A percentile compares a stretch with the other conserved stretches of the same genome.
Evolutionary conservation across 495 filamentous ascomycete genomes (phyloP).

Genomic region (Evernia prunastri): DNA sequence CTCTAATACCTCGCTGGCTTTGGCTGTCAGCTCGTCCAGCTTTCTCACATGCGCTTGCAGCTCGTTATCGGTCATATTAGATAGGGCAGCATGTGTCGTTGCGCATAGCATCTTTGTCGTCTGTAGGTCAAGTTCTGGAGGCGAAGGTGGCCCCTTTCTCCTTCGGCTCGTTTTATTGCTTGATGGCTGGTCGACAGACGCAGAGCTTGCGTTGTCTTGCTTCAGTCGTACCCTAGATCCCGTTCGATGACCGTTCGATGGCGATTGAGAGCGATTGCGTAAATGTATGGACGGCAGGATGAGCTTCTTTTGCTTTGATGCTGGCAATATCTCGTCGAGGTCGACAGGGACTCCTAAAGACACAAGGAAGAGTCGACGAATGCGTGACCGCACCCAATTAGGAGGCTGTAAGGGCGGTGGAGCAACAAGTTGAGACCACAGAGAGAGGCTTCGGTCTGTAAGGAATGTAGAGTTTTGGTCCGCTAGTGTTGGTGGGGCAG

Average conservation of each 20-base stretch:
- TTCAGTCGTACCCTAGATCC: conserved; percentile 46
- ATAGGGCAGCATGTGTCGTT: conserved; percentile 75
- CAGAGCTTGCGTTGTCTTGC: conserved; percentile 49
- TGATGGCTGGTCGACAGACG: conserved; percentile 46
- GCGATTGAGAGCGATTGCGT: conserved; percentile 27
- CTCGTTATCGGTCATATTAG: conserved; percentile 68
- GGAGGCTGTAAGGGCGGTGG: conserved; percentile 92
- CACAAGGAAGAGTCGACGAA: conserved; percentile 91
- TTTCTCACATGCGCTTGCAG: conserved; percentile 64
- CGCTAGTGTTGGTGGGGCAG: conserved; percentile 29
- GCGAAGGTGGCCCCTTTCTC: conserved; percentile 53
- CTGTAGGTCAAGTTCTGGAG: conserved; percentile 73
- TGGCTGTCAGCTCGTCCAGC: conserved; percentile 58
- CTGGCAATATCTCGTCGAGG: conserved; percentile 92
- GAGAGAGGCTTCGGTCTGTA: conserved; percentile 66
- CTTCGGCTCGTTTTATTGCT: conserved; percentile 38
- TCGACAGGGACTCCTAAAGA: conserved; percentile 94
- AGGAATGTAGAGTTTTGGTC: conserved; percentile 43
- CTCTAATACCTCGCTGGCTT: conserved; percentile 70
- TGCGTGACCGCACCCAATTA: conserved; percentile 96
- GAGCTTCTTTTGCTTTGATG: conserved; percentile 96
- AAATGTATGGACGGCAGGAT: conserved; percentile 79
- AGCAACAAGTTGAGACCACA: conserved; percentile 95
- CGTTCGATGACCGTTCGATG: conserved; percentile 40
- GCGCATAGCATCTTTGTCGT: conserved; percentile 69